Percentiles rank a stretch among this genome's conserved stretches.
Conservation (phyloP, 208 protist genomes). For the Leishmania aethiopica region DNA sequence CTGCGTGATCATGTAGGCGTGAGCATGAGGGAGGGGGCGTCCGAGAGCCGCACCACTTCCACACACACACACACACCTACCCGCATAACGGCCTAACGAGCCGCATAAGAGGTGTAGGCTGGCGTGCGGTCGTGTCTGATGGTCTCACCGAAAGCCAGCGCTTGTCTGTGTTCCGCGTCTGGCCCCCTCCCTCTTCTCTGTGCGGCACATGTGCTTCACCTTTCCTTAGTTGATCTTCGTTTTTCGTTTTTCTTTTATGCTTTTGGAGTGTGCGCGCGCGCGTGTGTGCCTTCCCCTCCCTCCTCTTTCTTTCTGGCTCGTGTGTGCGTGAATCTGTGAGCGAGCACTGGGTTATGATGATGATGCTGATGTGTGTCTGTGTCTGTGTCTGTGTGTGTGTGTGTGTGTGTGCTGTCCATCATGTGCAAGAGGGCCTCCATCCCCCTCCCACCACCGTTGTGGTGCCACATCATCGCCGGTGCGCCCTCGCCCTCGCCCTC, state of each 20-base stretch:
- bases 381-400: not conserved
- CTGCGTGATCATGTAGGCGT: constrained; percentile 73
- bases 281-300: not conserved
- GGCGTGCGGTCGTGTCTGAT: not conserved
- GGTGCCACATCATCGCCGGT: not conserved
- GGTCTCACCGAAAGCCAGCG: not conserved
- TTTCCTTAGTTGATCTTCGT: not conserved
- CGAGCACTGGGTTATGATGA: not conserved
- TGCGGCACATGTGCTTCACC: not conserved
- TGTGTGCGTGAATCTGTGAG: not conserved
- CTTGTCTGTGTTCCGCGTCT: not conserved
- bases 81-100: not conserved
- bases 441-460: not conserved
- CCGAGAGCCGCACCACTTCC: not conserved
- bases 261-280: not conserved
- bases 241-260: too few species aligned
- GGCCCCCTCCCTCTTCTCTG: not conserved
- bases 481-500: too few species aligned
- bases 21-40: not conserved
- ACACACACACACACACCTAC: not conserved
- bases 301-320: not conserved
- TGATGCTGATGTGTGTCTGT: not conserved
- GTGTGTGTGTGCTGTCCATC: not conserved
- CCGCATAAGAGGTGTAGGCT: not conserved
- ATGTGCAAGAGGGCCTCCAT: not conserved